Base-by-base conservation (phyloP, 345 rosid species). In the Erodium maritimum region DNA sequence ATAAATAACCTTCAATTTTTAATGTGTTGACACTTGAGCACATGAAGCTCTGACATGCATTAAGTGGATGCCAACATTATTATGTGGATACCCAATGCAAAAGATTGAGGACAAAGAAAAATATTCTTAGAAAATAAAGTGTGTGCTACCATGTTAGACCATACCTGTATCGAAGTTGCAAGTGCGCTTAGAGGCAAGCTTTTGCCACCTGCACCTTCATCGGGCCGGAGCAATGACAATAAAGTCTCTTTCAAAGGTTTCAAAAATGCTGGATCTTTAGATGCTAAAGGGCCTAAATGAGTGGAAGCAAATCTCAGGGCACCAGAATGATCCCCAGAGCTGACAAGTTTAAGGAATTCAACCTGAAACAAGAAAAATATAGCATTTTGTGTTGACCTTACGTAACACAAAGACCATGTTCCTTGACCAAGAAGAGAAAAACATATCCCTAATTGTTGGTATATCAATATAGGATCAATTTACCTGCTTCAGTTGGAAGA, bases 401-500 rank as follows among this genome's bases (percentile, higher is more conserved):
- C 4, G 21, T 17, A 17, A 51, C 0, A 17, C 19, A 51, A 51
- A n/a, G n/a, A 50, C 0, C 19, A 21, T 34, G 19, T 3, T 37
- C 10, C 21, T 55, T 29, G 5, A 29, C 37, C 37, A 29, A 29
- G 37, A 51, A 51, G 10, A 29, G 13, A 50, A 29, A 29, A 5
- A 0, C 19, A 21, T 34, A 17, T 5, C 21, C 9, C 24, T 58
- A 16, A 12, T 54, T 25, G 55, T 54, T 62, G 59, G 12, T n/a
- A n/a, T 14, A 37, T 48, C 33, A 56, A 55, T 53, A 17, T 23
- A 55, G n/a, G 58, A 45, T 50, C 50, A 22, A 25, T 23, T 71
- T 62, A 86, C 98, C 87, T 88, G 98, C 88, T 86, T 91, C 53
- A 91, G 89, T 67, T 83, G 95, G 74, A 91, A 88, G 52, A 80